A percentile compares a stretch with the other conserved stretches of the same genome.
These are phyloP conservation scores for Aspergillus indologenus DNA, from an alignment of 495 filamentous ascomycete species.

Conservation along the genomic window DNA sequence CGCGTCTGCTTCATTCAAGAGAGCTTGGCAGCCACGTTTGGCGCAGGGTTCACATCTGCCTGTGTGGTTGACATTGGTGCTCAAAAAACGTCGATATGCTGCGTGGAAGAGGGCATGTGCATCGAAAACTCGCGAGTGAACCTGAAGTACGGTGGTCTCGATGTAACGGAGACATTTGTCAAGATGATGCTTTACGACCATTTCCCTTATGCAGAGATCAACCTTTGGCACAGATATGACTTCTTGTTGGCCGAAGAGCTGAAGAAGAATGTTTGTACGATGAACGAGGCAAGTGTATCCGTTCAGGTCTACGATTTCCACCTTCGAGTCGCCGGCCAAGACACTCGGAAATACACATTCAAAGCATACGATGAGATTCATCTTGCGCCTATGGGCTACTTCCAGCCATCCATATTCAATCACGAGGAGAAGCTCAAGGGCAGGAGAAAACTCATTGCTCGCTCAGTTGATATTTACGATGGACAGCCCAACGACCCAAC, in stretches of 20 bases:
- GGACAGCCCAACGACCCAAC: conserved; percentile 83
- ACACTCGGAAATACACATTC: conserved; percentile 86
- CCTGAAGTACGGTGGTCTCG: conserved; percentile 86
- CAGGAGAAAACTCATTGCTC: conserved; percentile 72
- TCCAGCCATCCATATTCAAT: conserved; percentile 82
- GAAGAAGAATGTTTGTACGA: conserved; percentile 83
- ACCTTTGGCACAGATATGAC: conserved; percentile 85
- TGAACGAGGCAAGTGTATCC: conserved; percentile 78
- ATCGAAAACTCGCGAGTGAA: conserved; percentile 90
- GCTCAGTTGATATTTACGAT: conserved; percentile 91
- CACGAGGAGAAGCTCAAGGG: conserved; percentile 72
- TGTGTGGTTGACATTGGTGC: conserved; percentile 97
- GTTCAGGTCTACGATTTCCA: conserved; percentile 84
- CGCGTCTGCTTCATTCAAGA: conserved; percentile 93
- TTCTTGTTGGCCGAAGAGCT: conserved; percentile 92
- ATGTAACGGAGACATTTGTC: conserved; percentile 90
- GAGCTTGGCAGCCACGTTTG: conserved; percentile 88
- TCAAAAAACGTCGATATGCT: conserved; percentile 96
- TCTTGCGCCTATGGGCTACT: conserved; percentile 85
- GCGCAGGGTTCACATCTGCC: conserved; percentile 87
- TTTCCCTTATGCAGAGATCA: conserved; percentile 92
- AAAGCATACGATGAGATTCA: conserved; percentile 94
- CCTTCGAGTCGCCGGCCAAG: conserved; percentile 79
- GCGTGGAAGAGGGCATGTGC: conserved; percentile 95
- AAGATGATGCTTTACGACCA: conserved; percentile 96